Conservation (phyloP, 139 green algal species). For the Gonium pectorale region DNA sequence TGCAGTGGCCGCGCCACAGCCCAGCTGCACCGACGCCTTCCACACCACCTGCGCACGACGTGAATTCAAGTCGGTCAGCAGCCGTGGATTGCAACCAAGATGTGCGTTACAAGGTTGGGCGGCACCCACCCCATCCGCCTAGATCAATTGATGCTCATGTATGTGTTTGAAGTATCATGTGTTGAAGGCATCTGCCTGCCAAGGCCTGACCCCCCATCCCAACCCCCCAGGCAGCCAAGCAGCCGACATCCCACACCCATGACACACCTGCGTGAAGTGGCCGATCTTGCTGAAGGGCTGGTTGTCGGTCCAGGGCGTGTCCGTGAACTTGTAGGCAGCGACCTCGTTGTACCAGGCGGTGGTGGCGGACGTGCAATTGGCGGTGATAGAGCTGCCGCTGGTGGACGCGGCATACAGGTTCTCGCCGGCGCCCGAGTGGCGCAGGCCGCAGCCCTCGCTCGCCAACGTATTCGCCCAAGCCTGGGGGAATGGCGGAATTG, state of each 20-base stretch:
- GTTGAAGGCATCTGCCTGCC: too few relatives aligned
- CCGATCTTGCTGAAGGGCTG: not conserved
- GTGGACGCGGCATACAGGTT: not conserved
- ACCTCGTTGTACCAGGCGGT: not conserved
- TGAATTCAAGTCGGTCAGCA: too few relatives aligned
- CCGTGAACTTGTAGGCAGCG: not conserved
- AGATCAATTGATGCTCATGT: too few relatives aligned
- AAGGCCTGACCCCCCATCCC: too few relatives aligned
- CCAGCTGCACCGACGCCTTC: not conserved
- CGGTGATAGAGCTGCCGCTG: not conserved
- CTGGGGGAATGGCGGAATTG: not conserved
- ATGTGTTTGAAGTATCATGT: too few relatives aligned
- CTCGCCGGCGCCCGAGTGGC: not conserved
- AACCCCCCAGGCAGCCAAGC: too few relatives aligned
- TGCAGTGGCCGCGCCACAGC: not conserved
- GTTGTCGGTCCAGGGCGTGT: constrained; percentile 5
- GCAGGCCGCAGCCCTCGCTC: not conserved
- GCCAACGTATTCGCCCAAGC: not conserved
- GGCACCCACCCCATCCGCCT: too few relatives aligned
- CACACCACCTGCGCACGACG: not conserved
- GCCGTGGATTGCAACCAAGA: too few relatives aligned
- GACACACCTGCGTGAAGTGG: constrained; percentile 1
- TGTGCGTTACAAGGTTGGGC: too few relatives aligned
- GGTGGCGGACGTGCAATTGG: not conserved
- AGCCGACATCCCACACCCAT: too few relatives aligned